Evolutionary conservation across 1,284 basidiomycete genomes (phyloP).

Genomic region (Amylostereum chailletii): DNA sequence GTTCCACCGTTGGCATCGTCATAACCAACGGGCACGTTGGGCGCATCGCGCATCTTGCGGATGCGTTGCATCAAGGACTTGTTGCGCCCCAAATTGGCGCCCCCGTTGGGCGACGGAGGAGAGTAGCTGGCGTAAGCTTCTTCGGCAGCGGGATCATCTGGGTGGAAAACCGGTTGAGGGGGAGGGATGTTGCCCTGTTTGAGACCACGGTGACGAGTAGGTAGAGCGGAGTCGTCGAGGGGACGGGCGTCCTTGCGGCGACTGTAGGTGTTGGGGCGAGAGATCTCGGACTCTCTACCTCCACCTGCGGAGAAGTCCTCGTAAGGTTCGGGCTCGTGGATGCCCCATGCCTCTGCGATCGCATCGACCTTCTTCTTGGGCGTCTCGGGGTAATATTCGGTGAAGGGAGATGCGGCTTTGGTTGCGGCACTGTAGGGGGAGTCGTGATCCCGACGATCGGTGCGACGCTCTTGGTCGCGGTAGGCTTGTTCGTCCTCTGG

Average conservation of each 20-base stretch:
- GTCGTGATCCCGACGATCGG: not conserved
- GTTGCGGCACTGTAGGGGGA: not conserved
- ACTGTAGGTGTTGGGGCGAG: conserved; percentile 15
- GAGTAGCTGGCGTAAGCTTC: conserved; percentile 20
- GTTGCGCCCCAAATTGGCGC: conserved; percentile 49
- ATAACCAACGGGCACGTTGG: conserved; percentile 62
- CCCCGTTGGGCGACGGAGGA: conserved; percentile 27
- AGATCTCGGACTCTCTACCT: conserved; percentile 38
- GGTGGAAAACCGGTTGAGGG: conserved; percentile 71
- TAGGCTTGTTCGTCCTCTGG: conserved; percentile 30
- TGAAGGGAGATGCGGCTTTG: conserved; percentile 19
- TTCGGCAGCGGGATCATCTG: conserved; percentile 34
- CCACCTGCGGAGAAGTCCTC: conserved; percentile 82
- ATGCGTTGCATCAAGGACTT: conserved; percentile 80
- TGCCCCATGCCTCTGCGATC: conserved; percentile 81
- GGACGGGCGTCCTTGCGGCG: conserved; percentile 29
- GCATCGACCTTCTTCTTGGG: conserved; percentile 75
- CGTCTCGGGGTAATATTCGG: conserved; percentile 37
- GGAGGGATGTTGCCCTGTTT: conserved; percentile 53
- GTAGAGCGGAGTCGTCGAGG: conserved; percentile 4
- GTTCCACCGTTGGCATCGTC: conserved; percentile 28
- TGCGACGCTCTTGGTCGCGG: conserved; percentile 18
- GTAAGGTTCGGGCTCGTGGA: conserved; percentile 80
- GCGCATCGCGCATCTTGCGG: conserved; percentile 74
- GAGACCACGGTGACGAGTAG: not conserved